Percentiles rank a stretch among this genome's conserved stretches.
phyloP scores from a whole-genome alignment of 2,329 filamentous ascomycete genomes.

The Emericellopsis atlantica region DNA sequence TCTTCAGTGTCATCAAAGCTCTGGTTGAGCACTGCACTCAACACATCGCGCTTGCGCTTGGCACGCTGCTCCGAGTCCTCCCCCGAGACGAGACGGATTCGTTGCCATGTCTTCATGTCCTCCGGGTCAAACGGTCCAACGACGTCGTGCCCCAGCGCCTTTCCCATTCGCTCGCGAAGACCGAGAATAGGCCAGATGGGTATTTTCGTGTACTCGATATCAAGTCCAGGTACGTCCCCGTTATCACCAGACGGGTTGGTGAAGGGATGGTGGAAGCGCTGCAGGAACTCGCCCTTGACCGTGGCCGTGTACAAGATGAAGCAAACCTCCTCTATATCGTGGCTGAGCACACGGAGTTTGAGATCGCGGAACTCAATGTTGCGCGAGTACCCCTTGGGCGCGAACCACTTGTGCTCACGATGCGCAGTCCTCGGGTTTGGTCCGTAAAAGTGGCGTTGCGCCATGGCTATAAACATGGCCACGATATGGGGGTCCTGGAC shows the following conservation, averaged over 20 bases:
- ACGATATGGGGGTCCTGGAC: conserved; percentile 41
- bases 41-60: conserved; percentile 22
- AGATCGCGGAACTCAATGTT: conserved; percentile 26
- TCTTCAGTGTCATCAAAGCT: conserved; percentile 19
- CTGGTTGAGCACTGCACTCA: conserved; percentile 23
- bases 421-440: no score
- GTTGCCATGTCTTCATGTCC: conserved; percentile 32
- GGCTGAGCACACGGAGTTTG: conserved; percentile 35
- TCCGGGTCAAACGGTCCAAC: conserved; percentile 27
- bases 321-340: conserved; percentile 31
- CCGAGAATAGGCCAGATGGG: conserved; percentile 42
- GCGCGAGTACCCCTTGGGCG: conserved; percentile 3
- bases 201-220: conserved; percentile 33
- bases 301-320: conserved; percentile 41
- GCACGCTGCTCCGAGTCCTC: conserved; percentile 9
- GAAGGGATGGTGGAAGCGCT: conserved; percentile 35
- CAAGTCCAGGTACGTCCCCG: conserved; percentile 17
- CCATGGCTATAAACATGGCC: conserved; percentile 41
- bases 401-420: no score
- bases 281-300: conserved; percentile 33
- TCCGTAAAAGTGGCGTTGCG: conserved; percentile 39
- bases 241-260: conserved; percentile 16
- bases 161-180: conserved; percentile 40
- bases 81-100: conserved; percentile 1
- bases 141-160: conserved; percentile 36